These are phyloP conservation scores for Amanita fuliginea DNA, from an alignment of 768 basidiomycete species.

Conservation along the genomic window DNA sequence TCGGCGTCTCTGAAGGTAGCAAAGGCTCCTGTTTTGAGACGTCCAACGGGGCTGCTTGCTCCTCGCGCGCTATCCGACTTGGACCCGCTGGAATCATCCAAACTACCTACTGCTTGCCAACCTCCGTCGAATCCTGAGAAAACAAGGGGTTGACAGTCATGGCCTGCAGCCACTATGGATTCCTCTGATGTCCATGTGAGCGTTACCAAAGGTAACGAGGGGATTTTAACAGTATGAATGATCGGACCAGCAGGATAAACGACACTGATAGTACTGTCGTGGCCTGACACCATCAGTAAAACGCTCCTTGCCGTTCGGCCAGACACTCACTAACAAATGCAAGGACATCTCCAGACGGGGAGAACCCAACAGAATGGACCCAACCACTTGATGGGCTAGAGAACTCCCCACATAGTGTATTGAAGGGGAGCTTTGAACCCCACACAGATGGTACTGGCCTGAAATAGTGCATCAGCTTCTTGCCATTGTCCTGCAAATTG, in stretches of 20 bases:
- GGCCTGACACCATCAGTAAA: conserved; percentile 40
- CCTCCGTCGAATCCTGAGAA: conserved; percentile 67
- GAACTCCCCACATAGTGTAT: conserved; percentile 95
- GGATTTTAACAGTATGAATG: conserved; percentile 62
- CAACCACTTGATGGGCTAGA: conserved; percentile 84
- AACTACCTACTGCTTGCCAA: conserved; percentile 71
- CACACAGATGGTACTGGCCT: conserved; percentile 86
- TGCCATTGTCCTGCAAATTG: background rate
- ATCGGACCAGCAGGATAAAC: conserved; percentile 81
- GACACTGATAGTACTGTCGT: conserved; percentile 88
- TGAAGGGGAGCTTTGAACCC: conserved; percentile 98
- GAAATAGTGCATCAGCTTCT: conserved; percentile 6
- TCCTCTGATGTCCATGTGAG: conserved; percentile 82
- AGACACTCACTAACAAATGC: conserved; percentile 81
- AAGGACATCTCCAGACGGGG: conserved; percentile 88
- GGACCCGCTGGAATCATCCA: conserved; percentile 66
- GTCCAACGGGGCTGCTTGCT: conserved; percentile 44
- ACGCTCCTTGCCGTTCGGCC: background rate
- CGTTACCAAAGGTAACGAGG: conserved; percentile 73
- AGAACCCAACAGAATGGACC: conserved; percentile 95
- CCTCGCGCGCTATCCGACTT: conserved; percentile 34
- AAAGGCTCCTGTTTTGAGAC: conserved; percentile 90
- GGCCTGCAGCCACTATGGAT: conserved; percentile 82
- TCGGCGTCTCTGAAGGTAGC: conserved; percentile 92
- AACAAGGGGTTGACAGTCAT: conserved; percentile 93